These are phyloP conservation scores for Trifolium fragiferum DNA, from an alignment of 306 rosid species.

Conservation along the genomic window DNA sequence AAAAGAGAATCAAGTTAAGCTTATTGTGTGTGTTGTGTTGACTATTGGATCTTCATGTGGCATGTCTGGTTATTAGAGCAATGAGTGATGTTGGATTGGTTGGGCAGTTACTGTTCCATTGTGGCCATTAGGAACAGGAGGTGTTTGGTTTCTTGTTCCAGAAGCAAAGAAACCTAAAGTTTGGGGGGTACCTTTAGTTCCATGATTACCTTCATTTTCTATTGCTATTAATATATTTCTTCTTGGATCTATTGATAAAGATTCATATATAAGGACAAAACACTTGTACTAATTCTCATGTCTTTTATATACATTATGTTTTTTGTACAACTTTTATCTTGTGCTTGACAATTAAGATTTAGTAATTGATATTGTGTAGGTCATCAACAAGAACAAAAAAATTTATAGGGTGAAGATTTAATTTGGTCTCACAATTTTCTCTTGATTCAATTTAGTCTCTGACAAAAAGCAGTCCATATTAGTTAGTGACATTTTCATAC, in stretches of 20 bases:
- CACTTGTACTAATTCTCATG: no score
- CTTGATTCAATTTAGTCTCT: no score
- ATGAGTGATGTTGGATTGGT: constrained; percentile 51
- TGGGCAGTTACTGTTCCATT: constrained; percentile 49
- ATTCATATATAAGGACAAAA: constrained; percentile 56
- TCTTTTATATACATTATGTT: no score
- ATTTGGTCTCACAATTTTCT: no score
- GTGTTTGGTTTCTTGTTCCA: constrained; percentile 58
- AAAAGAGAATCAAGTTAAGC: constrained; percentile 39
- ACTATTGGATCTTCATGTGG: constrained; percentile 59
- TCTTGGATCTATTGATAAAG: constrained; percentile 73
- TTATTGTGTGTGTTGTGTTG: constrained; percentile 45
- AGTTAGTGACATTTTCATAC: no score
- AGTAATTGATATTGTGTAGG: no score
- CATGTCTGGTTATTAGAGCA: constrained; percentile 55
- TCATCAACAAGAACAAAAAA: no score
- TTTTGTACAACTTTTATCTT: no score
- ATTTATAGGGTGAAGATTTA: no score
- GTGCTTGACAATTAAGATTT: no score
- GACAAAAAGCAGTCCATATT: no score
- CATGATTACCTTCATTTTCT: constrained; percentile 74
- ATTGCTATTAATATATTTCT: constrained; percentile 75
- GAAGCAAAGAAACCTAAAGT: constrained; percentile 62
- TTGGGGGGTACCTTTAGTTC: constrained; percentile 86
- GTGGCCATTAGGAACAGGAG: constrained; percentile 60